These are phyloP conservation scores for Hygrophorus russula DNA, from an alignment of 768 basidiomycete species.

Conservation along the genomic window DNA sequence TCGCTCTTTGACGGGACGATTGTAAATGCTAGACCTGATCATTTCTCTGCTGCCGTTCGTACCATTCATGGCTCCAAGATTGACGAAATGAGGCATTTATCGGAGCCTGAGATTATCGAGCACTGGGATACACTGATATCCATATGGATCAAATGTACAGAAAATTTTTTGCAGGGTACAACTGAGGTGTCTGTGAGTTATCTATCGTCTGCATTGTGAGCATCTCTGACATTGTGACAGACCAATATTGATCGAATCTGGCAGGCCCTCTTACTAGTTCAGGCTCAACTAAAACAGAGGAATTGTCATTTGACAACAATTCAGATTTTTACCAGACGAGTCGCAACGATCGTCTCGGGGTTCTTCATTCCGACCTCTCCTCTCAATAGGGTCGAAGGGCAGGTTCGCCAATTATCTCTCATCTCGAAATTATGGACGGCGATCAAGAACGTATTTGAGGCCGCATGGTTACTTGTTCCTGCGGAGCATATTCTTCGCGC, in stretches of 20 bases:
- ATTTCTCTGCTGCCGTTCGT: slow-evolving; percentile 17
- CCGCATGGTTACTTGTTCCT: slow-evolving; percentile 25
- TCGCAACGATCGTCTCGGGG: slow-evolving; percentile 23
- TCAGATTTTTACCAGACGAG: slow-evolving; percentile 17
- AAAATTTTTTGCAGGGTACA: slow-evolving; percentile 3
- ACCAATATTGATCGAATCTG: slow-evolving; percentile 31
- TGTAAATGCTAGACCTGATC: slow-evolving; percentile 12
- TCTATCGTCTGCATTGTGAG: neutral
- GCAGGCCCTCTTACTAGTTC: slow-evolving; percentile 46
- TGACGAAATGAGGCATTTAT: slow-evolving; percentile 19
- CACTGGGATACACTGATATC: slow-evolving; percentile 27
- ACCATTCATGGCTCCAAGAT: slow-evolving; percentile 15
- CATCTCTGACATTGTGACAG: slow-evolving; percentile 14
- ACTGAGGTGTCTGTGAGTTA: slow-evolving; percentile 7
- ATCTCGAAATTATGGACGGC: slow-evolving; percentile 39
- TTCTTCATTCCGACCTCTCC: slow-evolving; percentile 20
- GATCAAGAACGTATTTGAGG: slow-evolving; percentile 35
- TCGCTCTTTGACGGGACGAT: slow-evolving; percentile 35
- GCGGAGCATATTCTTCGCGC: slow-evolving; percentile 36
- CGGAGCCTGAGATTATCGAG: slow-evolving; percentile 24
- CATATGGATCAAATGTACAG: slow-evolving; percentile 24
- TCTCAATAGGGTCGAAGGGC: slow-evolving; percentile 11
- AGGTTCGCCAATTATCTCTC: slow-evolving; percentile 26
- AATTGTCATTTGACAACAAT: slow-evolving; percentile 23
- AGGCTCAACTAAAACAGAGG: slow-evolving; percentile 30